phyloP scores from a whole-genome alignment of 805 yeast species.

The Nakazawaea ishiwadae region DNA sequence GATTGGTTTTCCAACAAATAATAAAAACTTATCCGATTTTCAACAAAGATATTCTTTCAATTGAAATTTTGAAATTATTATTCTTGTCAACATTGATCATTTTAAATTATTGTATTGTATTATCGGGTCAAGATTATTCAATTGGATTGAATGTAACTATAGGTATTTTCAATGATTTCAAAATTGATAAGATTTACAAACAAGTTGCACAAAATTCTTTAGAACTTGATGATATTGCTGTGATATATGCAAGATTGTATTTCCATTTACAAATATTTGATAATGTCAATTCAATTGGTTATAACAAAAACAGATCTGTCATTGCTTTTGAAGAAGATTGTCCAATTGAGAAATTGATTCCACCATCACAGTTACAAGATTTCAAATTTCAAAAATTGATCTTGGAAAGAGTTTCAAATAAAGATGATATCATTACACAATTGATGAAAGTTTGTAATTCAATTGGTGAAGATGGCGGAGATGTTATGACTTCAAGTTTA shows the following conservation, averaged over 20 bases:
- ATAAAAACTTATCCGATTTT: slow-evolving; percentile 31
- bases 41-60: slow-evolving; percentile 23
- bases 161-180: slow-evolving; percentile 55
- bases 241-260: slow-evolving; percentile 33
- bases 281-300: slow-evolving; percentile 45
- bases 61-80: slow-evolving; percentile 23
- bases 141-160: slow-evolving; percentile 50
- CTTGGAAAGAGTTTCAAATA: neutral
- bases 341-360: slow-evolving; percentile 16
- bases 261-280: slow-evolving; percentile 45
- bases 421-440: slow-evolving; percentile 3
- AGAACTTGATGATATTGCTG: slow-evolving; percentile 11
- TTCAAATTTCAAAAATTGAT: slow-evolving; percentile 16
- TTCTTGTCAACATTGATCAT: slow-evolving; percentile 35
- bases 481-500: neutral
- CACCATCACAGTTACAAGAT: slow-evolving; percentile 6
- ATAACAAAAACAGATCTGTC: slow-evolving; percentile 15
- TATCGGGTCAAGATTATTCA: slow-evolving; percentile 58
- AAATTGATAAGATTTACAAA: slow-evolving; percentile 36
- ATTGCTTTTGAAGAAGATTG: slow-evolving; percentile 13
- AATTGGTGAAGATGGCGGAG: neutral
- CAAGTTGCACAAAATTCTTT: slow-evolving; percentile 15
- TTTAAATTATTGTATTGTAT: slow-evolving; percentile 50
- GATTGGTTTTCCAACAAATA: slow-evolving; percentile 30
- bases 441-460: neutral